phyloP scores from a whole-genome alignment of 352 stramenopile species.

The Phytophthora fragariaefolia region DNA sequence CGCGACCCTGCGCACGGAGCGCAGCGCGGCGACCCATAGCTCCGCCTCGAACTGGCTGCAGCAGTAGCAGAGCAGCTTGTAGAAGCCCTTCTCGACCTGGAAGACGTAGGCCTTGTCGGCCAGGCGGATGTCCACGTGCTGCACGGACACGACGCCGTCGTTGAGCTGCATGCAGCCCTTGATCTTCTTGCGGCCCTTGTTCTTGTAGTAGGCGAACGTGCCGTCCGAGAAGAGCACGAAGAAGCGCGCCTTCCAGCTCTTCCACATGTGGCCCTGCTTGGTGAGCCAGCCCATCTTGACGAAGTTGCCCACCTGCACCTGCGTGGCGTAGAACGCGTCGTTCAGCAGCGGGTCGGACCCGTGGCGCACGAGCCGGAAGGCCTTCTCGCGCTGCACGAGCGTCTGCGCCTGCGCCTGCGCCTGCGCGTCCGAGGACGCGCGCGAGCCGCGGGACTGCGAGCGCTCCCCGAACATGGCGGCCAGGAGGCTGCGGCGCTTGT shows the following conservation, averaged over 20 bases:
- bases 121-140: conserved; percentile 77
- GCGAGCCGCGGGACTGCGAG: conserved; percentile 20
- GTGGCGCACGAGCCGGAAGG: conserved; percentile 50
- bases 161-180: conserved; percentile 86
- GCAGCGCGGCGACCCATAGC: conserved; percentile 77
- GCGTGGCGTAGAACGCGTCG: conserved; percentile 69
- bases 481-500: conserved; percentile 31
- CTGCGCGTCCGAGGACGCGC: conserved; percentile 33
- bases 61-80: conserved; percentile 81
- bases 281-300: conserved; percentile 87
- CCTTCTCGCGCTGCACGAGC: conserved; percentile 46
- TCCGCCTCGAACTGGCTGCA: conserved; percentile 82
- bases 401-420: conserved; percentile 14
- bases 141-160: conserved; percentile 83
- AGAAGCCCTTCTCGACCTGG: conserved; percentile 88
- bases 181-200: conserved; percentile 75
- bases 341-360: conserved; percentile 72
- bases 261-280: conserved; percentile 87
- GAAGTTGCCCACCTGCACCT: conserved; percentile 74
- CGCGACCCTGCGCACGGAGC: conserved; percentile 47
- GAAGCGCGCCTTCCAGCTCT: conserved; percentile 88
- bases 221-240: conserved; percentile 87
- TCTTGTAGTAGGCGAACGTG: conserved; percentile 88
- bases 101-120: conserved; percentile 80
- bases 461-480: conserved; percentile 35